These are phyloP conservation scores for Pseudonectria foliicola DNA, from an alignment of 2,329 filamentous ascomycete genomes.

Conservation along the genomic window DNA sequence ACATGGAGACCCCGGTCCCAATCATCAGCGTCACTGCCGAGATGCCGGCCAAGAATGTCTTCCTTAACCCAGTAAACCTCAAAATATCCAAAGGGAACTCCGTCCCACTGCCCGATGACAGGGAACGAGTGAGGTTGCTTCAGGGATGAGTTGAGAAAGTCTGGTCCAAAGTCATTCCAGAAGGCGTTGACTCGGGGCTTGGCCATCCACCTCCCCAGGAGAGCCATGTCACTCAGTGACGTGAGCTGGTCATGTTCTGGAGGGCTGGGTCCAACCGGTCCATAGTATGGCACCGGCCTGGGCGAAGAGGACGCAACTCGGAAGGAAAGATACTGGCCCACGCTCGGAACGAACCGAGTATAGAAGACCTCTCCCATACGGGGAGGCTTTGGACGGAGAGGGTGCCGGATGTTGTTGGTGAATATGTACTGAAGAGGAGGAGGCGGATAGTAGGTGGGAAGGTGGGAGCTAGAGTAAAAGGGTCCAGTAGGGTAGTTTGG, in stretches of 20 bases:
- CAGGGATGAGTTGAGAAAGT: slow-evolving; percentile 62
- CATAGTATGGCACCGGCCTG: slow-evolving; percentile 56
- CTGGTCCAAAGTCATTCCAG: slow-evolving; percentile 64
- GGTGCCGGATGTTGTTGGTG: slow-evolving; percentile 74
- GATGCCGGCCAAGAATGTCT: slow-evolving; percentile 64
- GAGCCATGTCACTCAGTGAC: slow-evolving; percentile 43
- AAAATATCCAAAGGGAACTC: slow-evolving; percentile 92
- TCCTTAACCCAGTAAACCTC: slow-evolving; percentile 99
- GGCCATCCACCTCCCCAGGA: slow-evolving; percentile 84
- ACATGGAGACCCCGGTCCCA: slow-evolving; percentile 88
- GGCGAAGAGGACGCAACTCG: slow-evolving; percentile 68
- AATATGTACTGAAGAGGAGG: slow-evolving; percentile 73
- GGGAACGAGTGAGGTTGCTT: slow-evolving; percentile 73
- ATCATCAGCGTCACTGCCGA: slow-evolving; percentile 61
- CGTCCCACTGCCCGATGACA: slow-evolving; percentile 88
- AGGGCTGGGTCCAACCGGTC: slow-evolving; percentile 42
- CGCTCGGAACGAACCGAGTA: slow-evolving; percentile 73
- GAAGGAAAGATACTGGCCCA: slow-evolving; percentile 81
- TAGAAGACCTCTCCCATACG: slow-evolving; percentile 91
- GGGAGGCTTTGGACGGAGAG: slow-evolving; percentile 78
- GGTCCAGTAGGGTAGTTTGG: slow-evolving; percentile 51
- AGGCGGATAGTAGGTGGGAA: slow-evolving; percentile 88
- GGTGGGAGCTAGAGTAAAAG: slow-evolving; percentile 73
- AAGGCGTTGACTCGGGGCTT: slow-evolving; percentile 75
- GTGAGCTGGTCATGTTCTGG: slow-evolving; percentile 34